phyloP scores from a whole-genome alignment of 1,284 basidiomycete genomes.

The Malassezia japonica region DNA sequence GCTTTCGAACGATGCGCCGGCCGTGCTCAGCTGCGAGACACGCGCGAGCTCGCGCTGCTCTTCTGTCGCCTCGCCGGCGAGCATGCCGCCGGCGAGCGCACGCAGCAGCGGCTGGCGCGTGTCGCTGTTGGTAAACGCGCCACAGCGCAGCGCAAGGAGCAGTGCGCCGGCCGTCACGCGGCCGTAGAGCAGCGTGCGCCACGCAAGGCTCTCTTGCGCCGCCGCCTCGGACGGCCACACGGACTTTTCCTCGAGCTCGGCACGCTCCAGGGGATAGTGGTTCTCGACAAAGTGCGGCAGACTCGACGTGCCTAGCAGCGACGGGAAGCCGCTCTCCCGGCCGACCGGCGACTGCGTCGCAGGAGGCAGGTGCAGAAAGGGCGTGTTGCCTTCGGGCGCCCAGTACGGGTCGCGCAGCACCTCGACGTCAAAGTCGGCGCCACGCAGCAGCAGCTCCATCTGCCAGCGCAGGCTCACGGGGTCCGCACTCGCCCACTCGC shows the following conservation, averaged over 20 bases:
- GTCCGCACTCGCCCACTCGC: slow-evolving; percentile 33
- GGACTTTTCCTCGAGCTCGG: slow-evolving; percentile 23
- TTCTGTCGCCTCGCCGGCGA: slow-evolving; percentile 3
- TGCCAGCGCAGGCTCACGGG: slow-evolving; percentile 38
- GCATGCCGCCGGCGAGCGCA: not conserved
- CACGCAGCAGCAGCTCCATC: slow-evolving; percentile 31
- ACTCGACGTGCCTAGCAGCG: slow-evolving; percentile 1
- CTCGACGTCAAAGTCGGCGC: slow-evolving; percentile 22
- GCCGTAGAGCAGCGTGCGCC: slow-evolving; percentile 9
- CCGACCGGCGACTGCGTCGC: not conserved
- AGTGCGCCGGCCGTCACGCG: slow-evolving; percentile 11
- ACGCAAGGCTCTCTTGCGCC: slow-evolving; percentile 1
- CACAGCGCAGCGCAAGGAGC: not conserved
- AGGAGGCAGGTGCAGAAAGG: slow-evolving; percentile 26
- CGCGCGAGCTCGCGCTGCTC: slow-evolving; percentile 9
- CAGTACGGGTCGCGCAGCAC: slow-evolving; percentile 28
- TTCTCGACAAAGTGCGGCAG: slow-evolving; percentile 29
- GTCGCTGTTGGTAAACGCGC: not conserved
- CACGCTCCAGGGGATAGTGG: slow-evolving; percentile 20
- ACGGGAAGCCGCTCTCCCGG: not conserved
- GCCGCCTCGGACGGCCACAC: slow-evolving; percentile 3
- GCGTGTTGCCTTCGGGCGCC: slow-evolving; percentile 27
- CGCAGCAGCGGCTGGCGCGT: slow-evolving; percentile 2
- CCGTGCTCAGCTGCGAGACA: not conserved
- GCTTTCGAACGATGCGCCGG: slow-evolving; percentile 7